Base-by-base conservation (phyloP, 2,329 filamentous ascomycete species). In the Exophiala aquamarina region DNA sequence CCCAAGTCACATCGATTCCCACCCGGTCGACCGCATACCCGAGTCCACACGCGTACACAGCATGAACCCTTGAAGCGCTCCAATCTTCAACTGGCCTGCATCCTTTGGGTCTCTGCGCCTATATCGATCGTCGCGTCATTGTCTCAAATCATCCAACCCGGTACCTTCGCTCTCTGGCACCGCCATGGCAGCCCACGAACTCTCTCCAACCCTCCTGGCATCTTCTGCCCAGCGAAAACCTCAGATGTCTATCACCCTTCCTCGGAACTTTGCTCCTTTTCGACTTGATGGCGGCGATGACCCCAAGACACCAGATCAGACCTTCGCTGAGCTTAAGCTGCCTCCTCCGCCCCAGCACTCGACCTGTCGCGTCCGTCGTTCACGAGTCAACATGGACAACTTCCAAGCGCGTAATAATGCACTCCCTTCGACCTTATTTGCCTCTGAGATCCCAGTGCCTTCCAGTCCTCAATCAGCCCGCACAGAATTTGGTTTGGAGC, bases 291-390 rank as follows among this genome's bases (percentile, higher is more conserved):
- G 58, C 40, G 56, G 59, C 33, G 63, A 63, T 23, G 63, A 64
- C 45, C 71, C 71, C 18, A 70, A 59, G 54, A 74, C 71, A 13
- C 71, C 71, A 48, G 66, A 72, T 51, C 70, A 66, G 49, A 60
- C 65, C 13, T 63, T 64, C 10, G 57, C 61, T 28, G 62, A 67
- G 44, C 60, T 69, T 21, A 65, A 69, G 41, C 62, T 69, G 4
- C 71, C 71, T n/a, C 70, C 71, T 17, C 69, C 70, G 3, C 70
- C 70, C 36, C 68, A 68, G 44, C 70, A 70, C 56, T 67, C 70
- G 31, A 70, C 67, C 34, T 67, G 62, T 44, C 69, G 69, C 19
- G 55, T 70, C 47, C 66, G 67, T 34, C 64, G 68, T 23, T 64
- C 65, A 37, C 67, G 70, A 32, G 61, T 70, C 18, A 64, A 69